Percentiles rank a stretch among this genome's conserved stretches.
phyloP scores from a whole-genome alignment of 129 eudicot species.

The Flaveria robusta region DNA sequence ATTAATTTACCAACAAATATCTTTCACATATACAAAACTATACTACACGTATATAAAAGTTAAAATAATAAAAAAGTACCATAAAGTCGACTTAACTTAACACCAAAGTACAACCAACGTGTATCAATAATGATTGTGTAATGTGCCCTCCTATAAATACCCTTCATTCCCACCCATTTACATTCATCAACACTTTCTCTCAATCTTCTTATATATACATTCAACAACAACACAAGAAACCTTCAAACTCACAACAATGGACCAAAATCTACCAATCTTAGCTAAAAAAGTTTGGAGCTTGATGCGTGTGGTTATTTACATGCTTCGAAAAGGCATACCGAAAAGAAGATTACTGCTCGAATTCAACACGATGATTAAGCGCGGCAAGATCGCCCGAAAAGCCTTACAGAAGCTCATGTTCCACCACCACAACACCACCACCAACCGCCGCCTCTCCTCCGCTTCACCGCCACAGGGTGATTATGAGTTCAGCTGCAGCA shows the following conservation, averaged over 20 bases:
- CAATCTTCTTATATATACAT: background rate
- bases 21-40: too few relatives aligned
- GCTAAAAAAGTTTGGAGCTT: conserved; percentile 52
- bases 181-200: conserved; percentile 13
- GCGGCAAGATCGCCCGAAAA: conserved; percentile 51
- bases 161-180: conserved; percentile 7
- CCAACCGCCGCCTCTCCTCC: conserved; percentile 25
- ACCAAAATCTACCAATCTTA: conserved; percentile 40
- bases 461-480: conserved; percentile 36
- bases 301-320: conserved; percentile 41
- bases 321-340: conserved; percentile 50
- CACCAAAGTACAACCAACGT: conserved; percentile 24
- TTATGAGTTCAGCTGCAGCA: conserved; percentile 67
- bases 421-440: conserved; percentile 35
- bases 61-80: conserved; percentile 12
- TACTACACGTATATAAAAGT: background rate
- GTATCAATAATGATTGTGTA: background rate
- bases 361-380: conserved; percentile 47
- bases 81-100: conserved; percentile 18
- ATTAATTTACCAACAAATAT: too few relatives aligned
- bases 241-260: conserved; percentile 43
- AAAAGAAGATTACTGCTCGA: conserved; percentile 34
- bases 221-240: conserved; percentile 11
- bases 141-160: conserved; percentile 23
- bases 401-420: conserved; percentile 46